Percentiles rank a stretch among this genome's conserved stretches.
Conservation (phyloP, 345 rosid genomes). For the Boechera stricta region DNA sequence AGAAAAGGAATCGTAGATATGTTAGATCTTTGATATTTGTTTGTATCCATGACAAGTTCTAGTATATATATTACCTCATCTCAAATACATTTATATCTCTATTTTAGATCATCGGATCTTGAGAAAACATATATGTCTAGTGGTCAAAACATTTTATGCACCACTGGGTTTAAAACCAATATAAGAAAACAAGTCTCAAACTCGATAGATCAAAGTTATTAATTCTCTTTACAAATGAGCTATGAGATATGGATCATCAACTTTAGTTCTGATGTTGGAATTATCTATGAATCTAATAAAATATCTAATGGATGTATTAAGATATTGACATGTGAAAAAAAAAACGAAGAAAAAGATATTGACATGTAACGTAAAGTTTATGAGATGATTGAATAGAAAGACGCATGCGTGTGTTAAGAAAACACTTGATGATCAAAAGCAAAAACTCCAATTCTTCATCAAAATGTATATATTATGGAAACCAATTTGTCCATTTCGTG, state of each 20-base stretch:
- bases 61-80: background rate
- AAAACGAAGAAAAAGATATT: background rate
- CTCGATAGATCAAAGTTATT: background rate
- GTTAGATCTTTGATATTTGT: conserved; percentile 20
- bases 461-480: conserved; percentile 23
- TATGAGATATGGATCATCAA: conserved; percentile 17
- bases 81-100: conserved; percentile 3
- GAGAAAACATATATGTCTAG: background rate
- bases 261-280: conserved; percentile 19
- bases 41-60: conserved; percentile 19
- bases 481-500: conserved; percentile 34
- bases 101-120: conserved; percentile 12
- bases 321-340: conserved; percentile 36
- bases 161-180: background rate
- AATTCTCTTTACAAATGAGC: conserved; percentile 3
- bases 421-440: conserved; percentile 37
- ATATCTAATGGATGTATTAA: conserved; percentile 30
- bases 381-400: conserved; percentile 28
- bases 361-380: conserved; percentile 45
- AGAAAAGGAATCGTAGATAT: conserved; percentile 17
- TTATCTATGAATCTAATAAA: conserved; percentile 25
- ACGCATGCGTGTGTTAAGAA: conserved; percentile 44
- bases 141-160: background rate
- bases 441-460: conserved; percentile 26
- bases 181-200: conserved; percentile 11